Base-by-base conservation (phyloP, 2,329 filamentous ascomycete genomes). In the Ascochyta rabiei region DNA sequence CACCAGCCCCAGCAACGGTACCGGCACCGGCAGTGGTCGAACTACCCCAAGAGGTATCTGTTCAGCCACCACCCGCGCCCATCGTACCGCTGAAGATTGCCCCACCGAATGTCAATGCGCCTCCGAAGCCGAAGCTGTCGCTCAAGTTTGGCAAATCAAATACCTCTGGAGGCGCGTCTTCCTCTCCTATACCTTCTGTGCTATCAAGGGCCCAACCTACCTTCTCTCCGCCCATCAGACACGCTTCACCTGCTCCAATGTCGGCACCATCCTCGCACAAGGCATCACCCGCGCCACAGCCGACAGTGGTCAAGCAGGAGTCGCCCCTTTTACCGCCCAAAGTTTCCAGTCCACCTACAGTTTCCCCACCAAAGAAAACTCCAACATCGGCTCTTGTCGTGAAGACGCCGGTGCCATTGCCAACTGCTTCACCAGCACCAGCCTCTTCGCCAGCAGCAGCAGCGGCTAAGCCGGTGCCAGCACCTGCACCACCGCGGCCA, bases 121-220 rank as follows among this genome's bases (percentile, higher is more conserved):
- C 56, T 4, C 43, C 52, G 21, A 60, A 60, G 34, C 50, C 59
- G 6, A 68, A 64, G 47, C 15, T 69, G 34, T 67, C 64, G 6
- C 61, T 69, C 28, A 69, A 69, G 54, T 64, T 66, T 44, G 59
- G 61, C 23, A 60, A 46, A 38, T 40, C 54, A 15, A 56, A 42
- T 38, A 42, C 28, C 13, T 47, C 53, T 16, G 43, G 33, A 31
- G 50, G 49, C 35, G 55, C 53, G 13, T 55, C 58, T 19, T 64
- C 65, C 50, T 59, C 65, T n/a, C 47, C 60, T 24, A 39, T 12
- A 6, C 28, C 53, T 30, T 50, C 59, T 5, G 48, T 42, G 2
- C 13, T 47, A 21, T 37, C 56, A 9, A 57, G 59, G 37, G 49
- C 45, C 4, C 60, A 63, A 10, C 59, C 65, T 31, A 42, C 53